A percentile compares a stretch with the other conserved stretches of the same genome.
phyloP scores from a whole-genome alignment of 1,139 yeast genomes.

The Taphrina wiesneri region DNA sequence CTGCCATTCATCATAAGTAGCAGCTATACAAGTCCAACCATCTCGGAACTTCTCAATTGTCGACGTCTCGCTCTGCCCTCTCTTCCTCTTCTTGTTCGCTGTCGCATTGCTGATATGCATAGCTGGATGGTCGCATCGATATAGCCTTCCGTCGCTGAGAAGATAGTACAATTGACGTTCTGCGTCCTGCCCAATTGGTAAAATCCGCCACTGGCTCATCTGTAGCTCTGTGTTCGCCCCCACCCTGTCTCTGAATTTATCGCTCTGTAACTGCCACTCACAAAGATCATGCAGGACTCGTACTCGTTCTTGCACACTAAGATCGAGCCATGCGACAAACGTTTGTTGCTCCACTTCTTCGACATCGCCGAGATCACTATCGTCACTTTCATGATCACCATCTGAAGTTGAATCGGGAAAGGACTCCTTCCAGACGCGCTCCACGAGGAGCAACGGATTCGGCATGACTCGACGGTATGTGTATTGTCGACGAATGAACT shows the following conservation, averaged over 20 bases:
- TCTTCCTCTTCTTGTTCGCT: not conserved
- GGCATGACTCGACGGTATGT: conserved; percentile 22
- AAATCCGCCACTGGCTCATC: conserved; percentile 24
- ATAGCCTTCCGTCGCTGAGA: conserved; percentile 25
- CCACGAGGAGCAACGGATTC: conserved; percentile 21
- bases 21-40: conserved; percentile 27
- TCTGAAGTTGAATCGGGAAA: not conserved
- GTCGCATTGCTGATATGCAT: not conserved
- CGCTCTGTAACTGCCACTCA: conserved; percentile 32
- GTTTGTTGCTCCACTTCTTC: conserved; percentile 24
- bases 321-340: not conserved
- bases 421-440: conserved; percentile 15
- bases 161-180: conserved; percentile 11
- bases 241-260: conserved; percentile 19
- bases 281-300: conserved; percentile 26
- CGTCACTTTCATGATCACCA: conserved; percentile 1
- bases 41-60: not conserved
- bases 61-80: not conserved
- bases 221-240: conserved; percentile 24
- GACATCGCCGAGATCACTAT: conserved; percentile 17
- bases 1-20: conserved; percentile 18
- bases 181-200: conserved; percentile 21
- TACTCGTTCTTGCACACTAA: not conserved
- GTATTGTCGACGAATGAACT: conserved; percentile 29
- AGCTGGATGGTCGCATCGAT: conserved; percentile 11